Conservation (phyloP, 2,329 filamentous ascomycete species). For the Ophiocordyceps camponoti-leonardi region DNA sequence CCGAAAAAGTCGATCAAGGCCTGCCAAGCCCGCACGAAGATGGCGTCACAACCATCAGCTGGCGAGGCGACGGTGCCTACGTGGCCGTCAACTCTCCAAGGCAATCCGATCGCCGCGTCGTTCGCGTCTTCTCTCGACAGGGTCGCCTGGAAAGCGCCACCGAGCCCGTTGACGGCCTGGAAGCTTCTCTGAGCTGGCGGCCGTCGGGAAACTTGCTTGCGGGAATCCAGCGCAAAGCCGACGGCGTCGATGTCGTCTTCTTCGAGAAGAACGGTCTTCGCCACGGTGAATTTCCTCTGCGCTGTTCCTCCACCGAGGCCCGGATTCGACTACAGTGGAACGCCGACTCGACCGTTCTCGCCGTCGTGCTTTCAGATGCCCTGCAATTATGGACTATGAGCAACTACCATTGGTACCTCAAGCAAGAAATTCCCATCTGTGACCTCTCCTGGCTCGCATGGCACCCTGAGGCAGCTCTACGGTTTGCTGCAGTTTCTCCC, state of each 20-base stretch:
- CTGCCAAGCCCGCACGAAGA: slow-evolving; percentile 60
- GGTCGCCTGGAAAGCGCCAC: slow-evolving; percentile 83
- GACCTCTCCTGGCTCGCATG: slow-evolving; percentile 34
- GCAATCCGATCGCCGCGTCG: slow-evolving; percentile 50
- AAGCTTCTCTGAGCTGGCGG: slow-evolving; percentile 75
- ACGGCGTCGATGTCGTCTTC: slow-evolving; percentile 70
- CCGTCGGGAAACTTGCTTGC: slow-evolving; percentile 83
- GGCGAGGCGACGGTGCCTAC: slow-evolving; percentile 87
- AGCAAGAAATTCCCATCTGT: slow-evolving; percentile 56
- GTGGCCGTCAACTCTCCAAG: slow-evolving; percentile 76
- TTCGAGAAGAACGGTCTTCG: slow-evolving; percentile 94
- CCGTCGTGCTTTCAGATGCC: slow-evolving; percentile 55
- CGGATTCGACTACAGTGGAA: slow-evolving; percentile 70
- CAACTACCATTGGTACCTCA: slow-evolving; percentile 97
- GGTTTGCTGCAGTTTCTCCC: slow-evolving; percentile 39
- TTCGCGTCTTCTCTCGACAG: slow-evolving; percentile 82
- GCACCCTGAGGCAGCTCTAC: slow-evolving; percentile 74
- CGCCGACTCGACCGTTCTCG: slow-evolving; percentile 75
- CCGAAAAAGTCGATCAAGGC: slow-evolving; percentile 79
- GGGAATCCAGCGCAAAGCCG: slow-evolving; percentile 55
- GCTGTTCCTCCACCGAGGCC: slow-evolving; percentile 40
- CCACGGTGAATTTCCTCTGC: slow-evolving; percentile 85
- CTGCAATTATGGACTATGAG: slow-evolving; percentile 94
- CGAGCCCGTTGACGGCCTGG: slow-evolving; percentile 86
- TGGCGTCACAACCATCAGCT: slow-evolving; percentile 56